Percentiles rank a stretch among this genome's conserved stretches.
Evolutionary conservation across 306 rosid genomes (phyloP).

Genomic region (Dryas alaskensis): DNA sequence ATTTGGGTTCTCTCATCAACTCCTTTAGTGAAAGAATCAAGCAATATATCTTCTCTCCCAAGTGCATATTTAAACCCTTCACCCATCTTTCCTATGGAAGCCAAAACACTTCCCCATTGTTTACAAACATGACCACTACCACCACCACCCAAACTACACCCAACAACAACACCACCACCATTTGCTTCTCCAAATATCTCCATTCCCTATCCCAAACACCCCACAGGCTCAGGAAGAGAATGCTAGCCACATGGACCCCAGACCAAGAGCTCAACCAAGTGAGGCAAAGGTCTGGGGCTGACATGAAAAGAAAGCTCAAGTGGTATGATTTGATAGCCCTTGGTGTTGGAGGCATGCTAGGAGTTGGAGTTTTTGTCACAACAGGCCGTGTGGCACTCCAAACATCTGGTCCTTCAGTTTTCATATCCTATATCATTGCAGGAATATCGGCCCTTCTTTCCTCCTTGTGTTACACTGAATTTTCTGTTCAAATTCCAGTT

Average conservation of each 20-base stretch:
- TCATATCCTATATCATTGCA: slow-evolving; percentile 79
- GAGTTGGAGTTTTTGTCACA: slow-evolving; percentile 92
- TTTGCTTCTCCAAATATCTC: slow-evolving; percentile 53
- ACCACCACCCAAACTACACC: slow-evolving; percentile 19
- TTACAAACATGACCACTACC: slow-evolving; percentile 34
- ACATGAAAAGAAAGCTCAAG: slow-evolving; percentile 79
- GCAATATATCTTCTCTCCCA: slow-evolving; percentile 37
- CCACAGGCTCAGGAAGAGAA: slow-evolving; percentile 70
- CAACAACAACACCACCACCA: slow-evolving; percentile 29
- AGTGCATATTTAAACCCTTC: slow-evolving; percentile 53
- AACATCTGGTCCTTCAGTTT: slow-evolving; percentile 76
- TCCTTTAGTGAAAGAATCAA: slow-evolving; percentile 27
- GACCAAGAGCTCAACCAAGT: slow-evolving; percentile 86
- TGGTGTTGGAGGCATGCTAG: slow-evolving; percentile 97
- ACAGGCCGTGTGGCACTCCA: slow-evolving; percentile 68
- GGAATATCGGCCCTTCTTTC: slow-evolving; percentile 90
- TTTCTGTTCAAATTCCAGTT: slow-evolving; percentile 86
- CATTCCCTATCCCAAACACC: slow-evolving; percentile 78
- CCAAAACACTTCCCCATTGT: slow-evolving; percentile 30
- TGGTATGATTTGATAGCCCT: slow-evolving; percentile 86
- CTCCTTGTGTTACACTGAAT: slow-evolving; percentile 86
- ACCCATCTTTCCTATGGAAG: slow-evolving; percentile 31
- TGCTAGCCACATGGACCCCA: slow-evolving; percentile 93
- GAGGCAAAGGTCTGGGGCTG: slow-evolving; percentile 85
- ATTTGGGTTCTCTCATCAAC: slow-evolving; percentile 28